These are phyloP conservation scores for Microcos paniculata DNA, from an alignment of 345 rosid species.

Conservation along the genomic window DNA sequence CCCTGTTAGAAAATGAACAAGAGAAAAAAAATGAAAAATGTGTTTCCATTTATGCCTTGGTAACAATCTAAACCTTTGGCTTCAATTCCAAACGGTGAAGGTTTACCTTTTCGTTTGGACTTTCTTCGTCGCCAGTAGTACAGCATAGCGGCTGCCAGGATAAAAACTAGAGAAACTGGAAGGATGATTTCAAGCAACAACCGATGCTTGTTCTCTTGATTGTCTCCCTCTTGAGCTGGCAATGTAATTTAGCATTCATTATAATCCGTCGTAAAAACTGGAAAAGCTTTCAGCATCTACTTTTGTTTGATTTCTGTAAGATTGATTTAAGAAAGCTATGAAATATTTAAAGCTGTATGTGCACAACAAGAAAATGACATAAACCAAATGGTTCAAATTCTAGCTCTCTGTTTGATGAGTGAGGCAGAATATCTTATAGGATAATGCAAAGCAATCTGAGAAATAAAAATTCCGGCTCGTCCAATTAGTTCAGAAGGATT, in stretches of 20 bases:
- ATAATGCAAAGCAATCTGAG: not conserved
- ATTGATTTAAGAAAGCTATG: not conserved
- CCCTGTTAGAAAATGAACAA: conserved; percentile 2
- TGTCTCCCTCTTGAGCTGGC: conserved; percentile 13
- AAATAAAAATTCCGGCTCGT: not conserved
- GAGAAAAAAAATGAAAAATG: not conserved
- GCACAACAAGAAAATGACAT: not conserved
- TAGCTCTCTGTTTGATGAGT: not conserved
- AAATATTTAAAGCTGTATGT: not conserved
- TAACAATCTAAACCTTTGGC: not conserved
- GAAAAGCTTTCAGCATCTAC: not conserved
- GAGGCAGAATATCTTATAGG: not conserved
- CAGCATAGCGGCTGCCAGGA: conserved; percentile 9
- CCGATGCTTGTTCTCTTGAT: not conserved
- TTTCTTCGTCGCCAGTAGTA: conserved; percentile 20
- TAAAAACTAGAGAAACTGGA: conserved; percentile 22
- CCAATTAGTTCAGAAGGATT: not conserved
- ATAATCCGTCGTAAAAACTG: not conserved
- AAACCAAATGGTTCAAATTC: not conserved
- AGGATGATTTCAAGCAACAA: conserved; percentile 19
- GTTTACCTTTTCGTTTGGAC: conserved; percentile 25
- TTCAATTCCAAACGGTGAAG: not conserved
- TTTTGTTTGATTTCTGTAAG: not conserved
- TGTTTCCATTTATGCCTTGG: not conserved
- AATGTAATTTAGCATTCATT: not conserved